Evolutionary conservation across 192 early-diverging fungal species (phyloP).

Genomic region (Irineochytrium annulatum): DNA sequence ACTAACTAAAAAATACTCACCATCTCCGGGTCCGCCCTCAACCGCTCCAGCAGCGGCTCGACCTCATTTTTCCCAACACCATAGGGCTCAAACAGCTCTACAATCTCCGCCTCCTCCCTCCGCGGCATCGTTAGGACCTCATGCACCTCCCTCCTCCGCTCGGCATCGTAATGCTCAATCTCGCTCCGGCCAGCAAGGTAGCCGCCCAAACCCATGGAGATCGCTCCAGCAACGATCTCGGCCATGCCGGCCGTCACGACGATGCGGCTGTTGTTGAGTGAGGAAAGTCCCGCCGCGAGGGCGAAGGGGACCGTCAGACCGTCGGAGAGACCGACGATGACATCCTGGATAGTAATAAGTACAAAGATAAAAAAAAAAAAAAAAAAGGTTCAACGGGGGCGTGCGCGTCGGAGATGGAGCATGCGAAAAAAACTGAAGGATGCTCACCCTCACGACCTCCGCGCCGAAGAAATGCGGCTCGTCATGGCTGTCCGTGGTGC

Average conservation of each 20-base stretch:
- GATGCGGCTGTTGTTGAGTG: conserved; percentile 44
- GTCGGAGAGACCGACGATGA: too few relatives aligned
- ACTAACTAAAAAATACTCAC: too few relatives aligned
- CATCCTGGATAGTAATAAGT: too few relatives aligned
- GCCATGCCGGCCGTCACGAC: conserved; percentile 61
- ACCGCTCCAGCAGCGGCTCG: conserved; percentile 46
- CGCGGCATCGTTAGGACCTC: conserved; percentile 51
- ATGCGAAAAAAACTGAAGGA: too few relatives aligned
- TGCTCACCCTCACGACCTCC: conserved; percentile 32
- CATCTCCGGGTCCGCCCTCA: conserved; percentile 46
- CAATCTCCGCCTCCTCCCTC: conserved; percentile 56
- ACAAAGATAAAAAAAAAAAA: too few relatives aligned
- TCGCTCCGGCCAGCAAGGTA: conserved; percentile 58
- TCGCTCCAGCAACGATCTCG: conserved; percentile 56
- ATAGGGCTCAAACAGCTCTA: conserved; percentile 62
- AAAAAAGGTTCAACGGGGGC: too few relatives aligned
- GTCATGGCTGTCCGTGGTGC: too few relatives aligned
- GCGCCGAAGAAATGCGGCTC: conserved; percentile 34
- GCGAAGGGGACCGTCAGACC: conserved; percentile 61
- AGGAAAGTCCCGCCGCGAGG: conserved; percentile 59
- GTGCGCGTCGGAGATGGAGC: too few relatives aligned
- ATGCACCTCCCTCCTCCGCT: conserved; percentile 45
- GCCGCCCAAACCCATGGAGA: conserved; percentile 65
- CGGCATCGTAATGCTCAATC: conserved; percentile 60
- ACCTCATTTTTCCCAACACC: conserved; percentile 46